These are phyloP conservation scores for Citrus mangshanensis DNA, from an alignment of 345 rosid genomes.

Conservation along the genomic window DNA sequence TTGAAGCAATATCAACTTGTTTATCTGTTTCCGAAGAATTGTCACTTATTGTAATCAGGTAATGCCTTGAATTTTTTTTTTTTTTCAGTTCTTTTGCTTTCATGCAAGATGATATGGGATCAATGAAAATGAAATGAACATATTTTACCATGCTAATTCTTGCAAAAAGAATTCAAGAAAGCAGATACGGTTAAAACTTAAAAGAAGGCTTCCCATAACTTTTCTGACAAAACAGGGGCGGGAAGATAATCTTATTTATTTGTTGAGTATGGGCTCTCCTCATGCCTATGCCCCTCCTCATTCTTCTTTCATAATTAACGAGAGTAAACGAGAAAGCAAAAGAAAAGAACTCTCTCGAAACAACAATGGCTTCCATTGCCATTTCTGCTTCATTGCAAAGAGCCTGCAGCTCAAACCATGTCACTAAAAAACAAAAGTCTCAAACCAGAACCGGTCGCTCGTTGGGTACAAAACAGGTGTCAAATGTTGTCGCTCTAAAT, in stretches of 20 bases:
- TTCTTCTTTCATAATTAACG: background rate
- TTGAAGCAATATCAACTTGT: background rate
- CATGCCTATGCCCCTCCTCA: background rate
- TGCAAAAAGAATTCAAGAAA: background rate
- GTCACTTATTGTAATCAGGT: background rate
- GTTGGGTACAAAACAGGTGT: constrained; percentile 36
- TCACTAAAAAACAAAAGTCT: constrained; percentile 23
- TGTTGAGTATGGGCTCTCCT: constrained; percentile 23
- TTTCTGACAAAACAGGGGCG: constrained; percentile 4
- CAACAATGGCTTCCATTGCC: constrained; percentile 40
- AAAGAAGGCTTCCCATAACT: background rate
- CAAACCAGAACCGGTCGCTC: constrained; percentile 22
- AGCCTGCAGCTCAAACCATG: constrained; percentile 23
- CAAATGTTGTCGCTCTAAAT: constrained; percentile 24
- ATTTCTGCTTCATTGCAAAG: constrained; percentile 43
- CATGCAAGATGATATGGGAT: background rate
- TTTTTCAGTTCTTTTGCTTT: background rate
- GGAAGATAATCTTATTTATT: constrained; percentile 28
- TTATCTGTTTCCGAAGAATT: background rate
- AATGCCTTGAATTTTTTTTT: background rate
- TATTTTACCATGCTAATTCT: background rate
- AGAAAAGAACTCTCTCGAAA: background rate
- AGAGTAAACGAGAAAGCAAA: background rate
- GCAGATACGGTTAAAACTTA: background rate
- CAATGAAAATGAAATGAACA: background rate